A percentile compares a stretch with the other conserved stretches of the same genome.
These are phyloP conservation scores for Aspergillus sparsus DNA, from an alignment of 495 filamentous ascomycete genomes.

Conservation along the genomic window DNA sequence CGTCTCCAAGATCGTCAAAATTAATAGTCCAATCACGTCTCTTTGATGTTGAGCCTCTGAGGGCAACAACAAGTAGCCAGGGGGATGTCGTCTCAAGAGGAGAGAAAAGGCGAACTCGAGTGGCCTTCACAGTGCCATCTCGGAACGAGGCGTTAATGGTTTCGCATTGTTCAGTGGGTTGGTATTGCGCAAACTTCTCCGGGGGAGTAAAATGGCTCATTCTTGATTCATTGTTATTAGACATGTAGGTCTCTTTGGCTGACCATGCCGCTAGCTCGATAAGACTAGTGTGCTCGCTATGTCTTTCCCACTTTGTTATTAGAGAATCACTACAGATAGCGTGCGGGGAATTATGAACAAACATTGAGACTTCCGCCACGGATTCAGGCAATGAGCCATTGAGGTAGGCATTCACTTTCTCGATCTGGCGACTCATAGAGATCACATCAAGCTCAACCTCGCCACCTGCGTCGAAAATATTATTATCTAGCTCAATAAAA, in stretches of 20 bases:
- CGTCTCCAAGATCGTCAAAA: constrained; percentile 13
- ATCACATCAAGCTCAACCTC: constrained; percentile 15
- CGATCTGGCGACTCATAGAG: constrained; percentile 17
- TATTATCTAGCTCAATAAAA: not conserved
- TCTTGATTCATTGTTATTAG: not conserved
- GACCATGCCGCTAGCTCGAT: constrained; percentile 10
- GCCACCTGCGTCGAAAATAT: not conserved
- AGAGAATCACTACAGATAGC: not conserved
- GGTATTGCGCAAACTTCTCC: constrained; percentile 3
- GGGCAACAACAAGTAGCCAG: constrained; percentile 11
- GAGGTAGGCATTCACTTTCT: constrained; percentile 7
- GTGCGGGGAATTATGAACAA: not conserved
- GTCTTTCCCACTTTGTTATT: not conserved
- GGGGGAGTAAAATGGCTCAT: not conserved
- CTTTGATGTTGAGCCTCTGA: constrained; percentile 14
- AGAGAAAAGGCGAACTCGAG: constrained; percentile 8
- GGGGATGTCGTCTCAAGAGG: not conserved
- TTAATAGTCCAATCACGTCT: constrained; percentile 17
- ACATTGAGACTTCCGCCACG: not conserved
- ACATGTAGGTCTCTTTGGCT: constrained; percentile 12
- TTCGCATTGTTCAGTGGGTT: not conserved
- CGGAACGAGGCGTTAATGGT: constrained; percentile 9
- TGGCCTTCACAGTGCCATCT: constrained; percentile 16
- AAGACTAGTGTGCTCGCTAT: not conserved
- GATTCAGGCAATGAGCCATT: constrained; percentile 12